Base-by-base conservation (phyloP, 495 filamentous ascomycete species). In the Talaromyces wortmannii region DNA sequence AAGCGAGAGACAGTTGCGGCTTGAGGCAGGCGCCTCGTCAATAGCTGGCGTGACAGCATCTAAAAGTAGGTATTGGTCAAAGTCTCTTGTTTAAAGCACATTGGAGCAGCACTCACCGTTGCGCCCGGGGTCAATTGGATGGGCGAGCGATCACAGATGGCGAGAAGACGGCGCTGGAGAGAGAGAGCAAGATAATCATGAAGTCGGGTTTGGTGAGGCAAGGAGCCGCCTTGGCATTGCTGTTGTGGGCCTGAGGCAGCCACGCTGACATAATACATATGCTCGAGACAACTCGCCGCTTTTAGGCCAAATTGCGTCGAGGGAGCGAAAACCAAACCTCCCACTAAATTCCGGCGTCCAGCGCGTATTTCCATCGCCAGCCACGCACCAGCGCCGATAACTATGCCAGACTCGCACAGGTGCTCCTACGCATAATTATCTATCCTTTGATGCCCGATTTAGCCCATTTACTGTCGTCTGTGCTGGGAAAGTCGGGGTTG, bases 11-110 rank as follows among this genome's bases (percentile, higher is more conserved):
- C 69, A 58, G 70, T 64, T 23, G 23, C 23, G 23, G 23, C 23
- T 68, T 73, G 70, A 52, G 72, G 69, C 63, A 77, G 66, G 61
- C 72, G 72, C 67, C 72, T 67, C 59, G 71, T 62, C 59, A 77
- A 61, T 61, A 88, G 76, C 64, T 78, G 82, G 67, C 80, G 80
- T 55, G 81, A 77, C 71, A 88, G 74, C 86, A 89, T 89, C 84
- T 87, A 57, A 16, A 30, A n/a, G 2, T 13, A 7, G 10, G 7
- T 8, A 54, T 45, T 53, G 45, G 44, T 36, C 31, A 33, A 31
- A 36, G 2, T 50, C n/a, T 10, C 3, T 15, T 13, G 44, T 46
- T 17, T 15, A 45, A 12, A 15, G 4, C 8, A 33, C 4, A 36
- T 18, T 15, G 3, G 7, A 17, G n/a, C n/a, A 48, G 42, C 13